Conservation (phyloP, 2,329 filamentous ascomycete species). For the Didymella pinodella region DNA sequence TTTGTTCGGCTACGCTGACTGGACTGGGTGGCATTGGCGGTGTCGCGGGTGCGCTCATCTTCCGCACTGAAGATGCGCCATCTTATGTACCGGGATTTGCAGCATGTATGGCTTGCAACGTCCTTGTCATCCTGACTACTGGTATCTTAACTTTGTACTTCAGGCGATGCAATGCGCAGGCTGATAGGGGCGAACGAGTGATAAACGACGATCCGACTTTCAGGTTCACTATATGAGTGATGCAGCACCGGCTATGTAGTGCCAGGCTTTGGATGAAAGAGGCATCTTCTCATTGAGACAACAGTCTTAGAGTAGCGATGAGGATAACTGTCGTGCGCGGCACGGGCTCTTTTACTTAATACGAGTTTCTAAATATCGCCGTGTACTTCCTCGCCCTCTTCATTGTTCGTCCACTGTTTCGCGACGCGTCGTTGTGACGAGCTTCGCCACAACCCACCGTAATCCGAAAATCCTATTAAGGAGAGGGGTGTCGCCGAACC, state of each 20-base stretch:
- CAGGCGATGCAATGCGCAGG: conserved; percentile 33
- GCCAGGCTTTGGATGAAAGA: no score
- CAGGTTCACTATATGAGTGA: conserved; percentile 31
- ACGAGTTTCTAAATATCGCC: no score
- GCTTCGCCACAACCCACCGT: background rate
- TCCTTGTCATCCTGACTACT: conserved; percentile 30
- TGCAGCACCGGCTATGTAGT: background rate
- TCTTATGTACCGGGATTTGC: conserved; percentile 34
- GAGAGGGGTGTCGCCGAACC: background rate
- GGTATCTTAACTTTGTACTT: conserved; percentile 32
- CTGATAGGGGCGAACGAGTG: conserved; percentile 34
- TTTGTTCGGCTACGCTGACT: conserved; percentile 33
- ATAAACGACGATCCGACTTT: conserved; percentile 35
- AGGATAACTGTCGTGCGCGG: no score
- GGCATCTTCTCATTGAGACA: no score
- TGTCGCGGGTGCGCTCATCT: conserved; percentile 35
- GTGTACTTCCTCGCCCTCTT: background rate
- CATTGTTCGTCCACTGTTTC: background rate
- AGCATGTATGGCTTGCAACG: conserved; percentile 36
- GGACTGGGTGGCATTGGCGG: conserved; percentile 35
- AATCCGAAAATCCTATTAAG: background rate
- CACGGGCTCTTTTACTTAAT: no score
- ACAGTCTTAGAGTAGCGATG: no score
- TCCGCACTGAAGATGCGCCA: conserved; percentile 33
- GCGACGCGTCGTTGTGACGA: background rate